phyloP scores from a whole-genome alignment of 192 early-diverging fungal species.

The Coemansia sp. region DNA sequence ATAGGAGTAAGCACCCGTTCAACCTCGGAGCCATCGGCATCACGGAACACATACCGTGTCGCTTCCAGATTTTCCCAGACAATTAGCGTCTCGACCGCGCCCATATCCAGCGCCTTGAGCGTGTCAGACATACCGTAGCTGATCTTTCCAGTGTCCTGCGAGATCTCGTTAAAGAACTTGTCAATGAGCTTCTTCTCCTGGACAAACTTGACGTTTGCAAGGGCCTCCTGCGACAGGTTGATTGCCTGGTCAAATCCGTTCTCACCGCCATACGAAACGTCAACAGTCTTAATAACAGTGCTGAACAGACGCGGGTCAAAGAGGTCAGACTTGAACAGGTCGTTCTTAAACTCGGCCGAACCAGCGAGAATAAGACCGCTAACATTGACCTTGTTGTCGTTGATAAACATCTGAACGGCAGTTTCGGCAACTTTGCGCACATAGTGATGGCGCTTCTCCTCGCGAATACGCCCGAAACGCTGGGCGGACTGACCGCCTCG shows the following conservation, averaged over 20 bases:
- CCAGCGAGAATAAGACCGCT: slow-evolving; percentile 89
- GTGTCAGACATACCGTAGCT: slow-evolving; percentile 97
- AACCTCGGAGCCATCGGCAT: slow-evolving; percentile 64
- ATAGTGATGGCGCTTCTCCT: slow-evolving; percentile 99
- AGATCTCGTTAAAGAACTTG: slow-evolving; percentile 97
- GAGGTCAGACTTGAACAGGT: slow-evolving; percentile 90
- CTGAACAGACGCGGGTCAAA: slow-evolving; percentile 88
- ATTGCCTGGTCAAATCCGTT: slow-evolving; percentile 99
- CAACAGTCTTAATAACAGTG: slow-evolving; percentile 91
- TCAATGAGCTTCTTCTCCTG: slow-evolving; percentile 98
- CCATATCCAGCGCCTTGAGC: slow-evolving; percentile 90
- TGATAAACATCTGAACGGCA: slow-evolving; percentile 94
- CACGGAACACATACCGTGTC: slow-evolving; percentile 74
- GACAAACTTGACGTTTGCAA: slow-evolving; percentile 97
- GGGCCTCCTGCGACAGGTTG: slow-evolving; percentile 82
- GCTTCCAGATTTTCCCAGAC: slow-evolving; percentile 95
- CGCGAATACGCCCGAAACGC: slow-evolving; percentile 98
- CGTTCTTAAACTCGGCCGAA: slow-evolving; percentile 99
- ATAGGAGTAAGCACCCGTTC: slow-evolving; percentile 77
- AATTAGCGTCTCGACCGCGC: slow-evolving; percentile 98
- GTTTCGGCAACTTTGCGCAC: slow-evolving; percentile 97
- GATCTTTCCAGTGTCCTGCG: slow-evolving; percentile 93
- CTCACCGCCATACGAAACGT: slow-evolving; percentile 98
- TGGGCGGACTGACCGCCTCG: slow-evolving; percentile 99
- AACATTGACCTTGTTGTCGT: slow-evolving; percentile 73